Percentiles rank a stretch among this genome's conserved stretches.
Conservation (phyloP, 148 eudicot species). For the Linanthus parryae region DNA sequence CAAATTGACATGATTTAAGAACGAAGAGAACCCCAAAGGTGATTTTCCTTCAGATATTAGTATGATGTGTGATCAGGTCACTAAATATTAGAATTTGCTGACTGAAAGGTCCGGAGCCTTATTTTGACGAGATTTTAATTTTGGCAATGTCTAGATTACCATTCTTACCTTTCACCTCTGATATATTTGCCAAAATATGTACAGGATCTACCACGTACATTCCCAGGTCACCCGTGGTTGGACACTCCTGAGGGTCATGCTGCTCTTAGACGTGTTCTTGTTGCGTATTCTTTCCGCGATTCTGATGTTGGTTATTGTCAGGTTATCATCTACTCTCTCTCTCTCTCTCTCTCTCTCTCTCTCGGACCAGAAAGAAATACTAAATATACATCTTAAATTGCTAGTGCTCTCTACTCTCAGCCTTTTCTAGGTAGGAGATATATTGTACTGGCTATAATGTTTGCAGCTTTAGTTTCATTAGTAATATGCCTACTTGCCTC, state of each 20-base stretch:
- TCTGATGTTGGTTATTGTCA: constrained; percentile 96
- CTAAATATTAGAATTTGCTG: too few species aligned
- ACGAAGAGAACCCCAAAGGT: too few species aligned
- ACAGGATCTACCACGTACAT: constrained; percentile 84
- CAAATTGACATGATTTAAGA: too few species aligned
- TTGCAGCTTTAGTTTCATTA: too few species aligned
- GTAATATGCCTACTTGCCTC: too few species aligned
- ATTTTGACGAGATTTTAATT: background rate
- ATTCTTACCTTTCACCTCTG: background rate
- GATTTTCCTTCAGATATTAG: background rate
- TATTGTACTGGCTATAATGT: too few species aligned
- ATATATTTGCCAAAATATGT: constrained; percentile 1
- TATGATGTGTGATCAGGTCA: background rate
- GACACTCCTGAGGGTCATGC: constrained; percentile 86
- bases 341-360: too few species aligned
- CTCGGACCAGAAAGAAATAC: too few species aligned
- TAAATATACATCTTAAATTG: too few species aligned
- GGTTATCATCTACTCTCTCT: constrained; percentile 28
- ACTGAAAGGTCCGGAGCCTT: background rate
- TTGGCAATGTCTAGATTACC: background rate
- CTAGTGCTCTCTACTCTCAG: too few species aligned
- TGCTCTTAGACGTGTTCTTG: constrained; percentile 88
- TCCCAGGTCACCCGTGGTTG: constrained; percentile 71
- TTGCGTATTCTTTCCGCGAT: constrained; percentile 91
- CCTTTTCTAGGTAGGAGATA: too few species aligned